Percentiles rank a stretch among this genome's conserved stretches.
These are phyloP conservation scores for Leavenworthia alabamica DNA, from an alignment of 345 rosid genomes.

Conservation along the genomic window DNA sequence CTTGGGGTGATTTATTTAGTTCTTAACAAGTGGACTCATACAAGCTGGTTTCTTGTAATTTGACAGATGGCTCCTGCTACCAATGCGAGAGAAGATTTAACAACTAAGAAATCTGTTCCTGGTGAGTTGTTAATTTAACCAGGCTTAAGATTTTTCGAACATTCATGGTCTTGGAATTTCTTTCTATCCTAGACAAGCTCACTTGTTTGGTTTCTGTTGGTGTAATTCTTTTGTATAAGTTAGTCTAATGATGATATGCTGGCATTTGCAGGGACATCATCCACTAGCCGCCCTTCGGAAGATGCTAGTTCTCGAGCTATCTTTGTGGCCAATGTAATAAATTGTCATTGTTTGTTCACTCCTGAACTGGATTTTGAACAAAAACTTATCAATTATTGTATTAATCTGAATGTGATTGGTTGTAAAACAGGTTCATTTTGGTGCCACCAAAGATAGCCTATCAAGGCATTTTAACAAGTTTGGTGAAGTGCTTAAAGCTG, in stretches of 20 bases:
- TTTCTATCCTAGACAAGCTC: not conserved
- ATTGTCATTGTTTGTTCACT: not conserved
- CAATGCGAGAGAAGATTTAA: conserved; percentile 36
- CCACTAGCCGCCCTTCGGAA: conserved; percentile 58
- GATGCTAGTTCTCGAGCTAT: conserved; percentile 85
- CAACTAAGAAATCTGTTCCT: conserved; percentile 36
- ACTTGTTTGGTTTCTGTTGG: not conserved
- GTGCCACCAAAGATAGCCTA: conserved; percentile 87
- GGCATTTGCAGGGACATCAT: conserved; percentile 42
- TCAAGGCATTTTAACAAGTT: conserved; percentile 86
- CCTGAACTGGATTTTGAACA: not conserved
- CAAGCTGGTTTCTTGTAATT: conserved; percentile 21
- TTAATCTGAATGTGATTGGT: conserved; percentile 7
- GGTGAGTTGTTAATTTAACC: conserved; percentile 42
- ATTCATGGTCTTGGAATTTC: not conserved
- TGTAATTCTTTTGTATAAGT: not conserved
- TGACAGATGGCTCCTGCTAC: conserved; percentile 45
- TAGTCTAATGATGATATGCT: conserved; percentile 14
- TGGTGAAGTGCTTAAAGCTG: conserved; percentile 86
- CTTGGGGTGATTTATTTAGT: too few species aligned
- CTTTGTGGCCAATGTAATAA: conserved; percentile 79
- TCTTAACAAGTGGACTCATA: too few species aligned
- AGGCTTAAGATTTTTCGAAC: not conserved
- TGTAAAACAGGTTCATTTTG: conserved; percentile 79
- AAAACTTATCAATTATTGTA: not conserved